These are phyloP conservation scores for Jacaranda copaia DNA, from an alignment of 257 asterid genomes.

Conservation along the genomic window DNA sequence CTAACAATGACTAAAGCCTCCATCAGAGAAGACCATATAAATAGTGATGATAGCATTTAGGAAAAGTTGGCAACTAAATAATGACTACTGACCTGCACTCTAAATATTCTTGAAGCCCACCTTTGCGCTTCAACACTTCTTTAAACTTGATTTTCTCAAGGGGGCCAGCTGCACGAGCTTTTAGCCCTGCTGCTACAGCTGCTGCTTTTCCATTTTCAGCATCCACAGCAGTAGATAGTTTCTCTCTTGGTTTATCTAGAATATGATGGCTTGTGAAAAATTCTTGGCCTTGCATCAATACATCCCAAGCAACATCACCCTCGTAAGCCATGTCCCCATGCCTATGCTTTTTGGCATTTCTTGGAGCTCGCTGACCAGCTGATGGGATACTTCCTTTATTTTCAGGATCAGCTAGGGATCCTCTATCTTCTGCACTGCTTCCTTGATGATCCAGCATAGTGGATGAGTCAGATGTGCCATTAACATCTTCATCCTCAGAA, in stretches of 20 bases:
- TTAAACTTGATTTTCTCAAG: slow-evolving; percentile 89
- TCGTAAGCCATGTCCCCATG: slow-evolving; percentile 98
- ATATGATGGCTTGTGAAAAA: slow-evolving; percentile 58
- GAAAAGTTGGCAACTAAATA: slow-evolving; percentile 32
- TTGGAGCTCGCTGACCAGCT: slow-evolving; percentile 70
- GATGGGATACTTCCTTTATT: slow-evolving; percentile 52
- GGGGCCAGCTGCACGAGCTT: slow-evolving; percentile 85
- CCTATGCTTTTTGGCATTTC: slow-evolving; percentile 78
- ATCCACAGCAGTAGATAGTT: slow-evolving; percentile 50
- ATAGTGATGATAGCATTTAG: slow-evolving; percentile 31
- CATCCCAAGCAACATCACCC: slow-evolving; percentile 97
- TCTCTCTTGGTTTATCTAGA: slow-evolving; percentile 65
- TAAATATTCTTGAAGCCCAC: slow-evolving; percentile 93
- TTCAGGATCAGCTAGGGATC: slow-evolving; percentile 52
- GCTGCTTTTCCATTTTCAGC: slow-evolving; percentile 82
- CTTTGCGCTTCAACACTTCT: slow-evolving; percentile 92
- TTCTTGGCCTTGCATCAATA: slow-evolving; percentile 77
- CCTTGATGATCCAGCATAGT: slow-evolving; percentile 53
- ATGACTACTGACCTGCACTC: slow-evolving; percentile 81
- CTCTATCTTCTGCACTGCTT: slow-evolving; percentile 56
- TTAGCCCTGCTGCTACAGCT: slow-evolving; percentile 86
- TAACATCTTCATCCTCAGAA: slow-evolving; percentile 63
- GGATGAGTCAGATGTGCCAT: slow-evolving; percentile 57
- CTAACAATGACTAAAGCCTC: slow-evolving; percentile 18
- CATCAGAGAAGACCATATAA: slow-evolving; percentile 26